Evolutionary conservation across 805 yeast genomes (phyloP).

Genomic region (Cephaloascus fragrans): DNA sequence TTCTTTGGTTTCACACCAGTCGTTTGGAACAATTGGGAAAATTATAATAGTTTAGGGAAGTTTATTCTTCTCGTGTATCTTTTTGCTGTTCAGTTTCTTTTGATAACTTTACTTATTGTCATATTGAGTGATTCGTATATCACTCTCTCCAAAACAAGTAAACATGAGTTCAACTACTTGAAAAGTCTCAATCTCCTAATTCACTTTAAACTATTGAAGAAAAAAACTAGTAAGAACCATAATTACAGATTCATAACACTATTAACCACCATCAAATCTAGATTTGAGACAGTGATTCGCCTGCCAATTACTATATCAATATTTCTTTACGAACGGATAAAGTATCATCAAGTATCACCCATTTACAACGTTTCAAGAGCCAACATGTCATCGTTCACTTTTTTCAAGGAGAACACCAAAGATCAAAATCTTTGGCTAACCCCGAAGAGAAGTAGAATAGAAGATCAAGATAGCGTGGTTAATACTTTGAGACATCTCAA

Average conservation of each 20-base stretch:
- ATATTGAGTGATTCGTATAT: slow-evolving; percentile 17
- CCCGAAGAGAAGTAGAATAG: no score
- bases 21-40: slow-evolving; percentile 47
- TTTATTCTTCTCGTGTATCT: slow-evolving; percentile 39
- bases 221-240: neutral
- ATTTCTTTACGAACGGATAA: neutral
- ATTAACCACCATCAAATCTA: neutral
- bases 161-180: slow-evolving; percentile 29
- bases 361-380: neutral
- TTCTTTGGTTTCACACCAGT: slow-evolving; percentile 53
- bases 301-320: neutral
- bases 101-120: slow-evolving; percentile 45
- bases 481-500: slow-evolving; percentile 22
- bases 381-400: neutral
- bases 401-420: neutral
- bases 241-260: neutral
- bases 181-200: slow-evolving; percentile 26
- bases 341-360: no score
- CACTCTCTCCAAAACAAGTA: slow-evolving; percentile 10
- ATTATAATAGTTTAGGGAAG: slow-evolving; percentile 36
- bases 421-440: neutral
- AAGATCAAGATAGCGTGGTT: slow-evolving; percentile 5
- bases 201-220: slow-evolving; percentile 11
- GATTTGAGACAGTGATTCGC: no score
- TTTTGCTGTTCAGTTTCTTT: slow-evolving; percentile 44